Evolutionary conservation across 495 filamentous ascomycete genomes (phyloP), one percentile per base, ranked within the genome.

Genomic region (Penicillium nucicola): DNA sequence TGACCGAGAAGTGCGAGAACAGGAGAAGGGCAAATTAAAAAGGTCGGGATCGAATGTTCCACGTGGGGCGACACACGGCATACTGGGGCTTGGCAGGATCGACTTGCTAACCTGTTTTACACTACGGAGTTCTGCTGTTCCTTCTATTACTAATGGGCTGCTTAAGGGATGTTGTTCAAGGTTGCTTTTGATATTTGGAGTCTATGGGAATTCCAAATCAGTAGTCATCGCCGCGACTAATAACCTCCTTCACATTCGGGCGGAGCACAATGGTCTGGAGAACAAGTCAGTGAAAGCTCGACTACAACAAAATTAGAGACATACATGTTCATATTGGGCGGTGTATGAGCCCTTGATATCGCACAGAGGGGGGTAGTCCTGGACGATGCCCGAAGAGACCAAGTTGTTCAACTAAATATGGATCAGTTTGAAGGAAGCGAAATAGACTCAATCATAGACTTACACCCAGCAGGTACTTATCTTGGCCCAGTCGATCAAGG

Each of bases 301-400:
- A 20, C 11, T 44, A 41, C 5, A 9, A 15, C 22, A 28, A 41
- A 36, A 50, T 31, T 22, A 23, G 52, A 34, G 30, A 67, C 18
- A 72, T 74, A 93, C 90, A 78, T 97, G 92, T 79, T 97, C 92
- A 61, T 77, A 96, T 70, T 97, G 92, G 53, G 92, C 92, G 15
- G 91, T 95, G 66, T 93, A 97, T 17, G 88, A 92, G 46, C 92
- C 92, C 82, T 95, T 96, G 72, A 90, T 84, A 76, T 97, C 92
- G 51, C 84, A 84, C 38, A 97, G 77, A 17, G 92, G 92, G 2
- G 90, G 90, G 62, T 97, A 96, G 34, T 86, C 83, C 67, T 95
- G 88, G 18, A 97, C 88, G 58, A 97, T 89, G 11, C 90, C 91
- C 42, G 78, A 82, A 8, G 80, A 75, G 14, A 96, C 89, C 43